These are phyloP conservation scores for Lasiosphaeria ovina DNA, from an alignment of 495 filamentous ascomycete genomes.

Conservation along the genomic window DNA sequence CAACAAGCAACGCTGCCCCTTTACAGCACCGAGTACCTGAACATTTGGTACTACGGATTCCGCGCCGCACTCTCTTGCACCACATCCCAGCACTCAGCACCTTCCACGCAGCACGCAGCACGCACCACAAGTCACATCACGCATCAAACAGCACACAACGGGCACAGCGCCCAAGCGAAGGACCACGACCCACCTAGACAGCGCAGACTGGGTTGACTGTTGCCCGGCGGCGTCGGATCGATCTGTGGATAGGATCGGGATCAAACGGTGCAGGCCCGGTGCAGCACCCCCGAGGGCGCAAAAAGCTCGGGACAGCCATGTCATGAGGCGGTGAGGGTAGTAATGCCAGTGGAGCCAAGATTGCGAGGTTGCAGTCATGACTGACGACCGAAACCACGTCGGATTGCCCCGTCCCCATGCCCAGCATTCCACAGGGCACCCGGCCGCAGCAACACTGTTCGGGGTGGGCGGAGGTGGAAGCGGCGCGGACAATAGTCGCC, in stretches of 20 bases:
- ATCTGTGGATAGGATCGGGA: too few species aligned
- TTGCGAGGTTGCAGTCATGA: conserved; percentile 10
- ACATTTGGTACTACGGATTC: too few species aligned
- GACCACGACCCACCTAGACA: too few species aligned
- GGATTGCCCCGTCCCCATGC: too few species aligned
- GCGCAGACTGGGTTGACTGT: too few species aligned
- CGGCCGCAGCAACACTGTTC: background rate
- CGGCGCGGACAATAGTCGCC: background rate
- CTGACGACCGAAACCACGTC: background rate
- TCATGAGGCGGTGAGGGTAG: background rate
- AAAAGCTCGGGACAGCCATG: background rate
- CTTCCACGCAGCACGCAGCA: background rate
- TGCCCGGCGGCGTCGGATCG: too few species aligned
- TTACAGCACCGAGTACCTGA: too few species aligned
- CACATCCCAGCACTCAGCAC: background rate
- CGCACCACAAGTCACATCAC: background rate
- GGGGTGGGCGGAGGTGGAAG: background rate
- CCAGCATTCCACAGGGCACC: background rate
- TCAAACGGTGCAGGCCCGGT: too few species aligned
- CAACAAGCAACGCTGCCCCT: too few species aligned
- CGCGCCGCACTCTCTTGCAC: background rate
- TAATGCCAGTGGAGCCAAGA: conserved; percentile 5
- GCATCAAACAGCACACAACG: background rate
- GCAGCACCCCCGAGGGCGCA: background rate
- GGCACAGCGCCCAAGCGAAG: too few species aligned